phyloP scores from a whole-genome alignment of 164 flowering plant genomes.

The Akebia trifoliata region DNA sequence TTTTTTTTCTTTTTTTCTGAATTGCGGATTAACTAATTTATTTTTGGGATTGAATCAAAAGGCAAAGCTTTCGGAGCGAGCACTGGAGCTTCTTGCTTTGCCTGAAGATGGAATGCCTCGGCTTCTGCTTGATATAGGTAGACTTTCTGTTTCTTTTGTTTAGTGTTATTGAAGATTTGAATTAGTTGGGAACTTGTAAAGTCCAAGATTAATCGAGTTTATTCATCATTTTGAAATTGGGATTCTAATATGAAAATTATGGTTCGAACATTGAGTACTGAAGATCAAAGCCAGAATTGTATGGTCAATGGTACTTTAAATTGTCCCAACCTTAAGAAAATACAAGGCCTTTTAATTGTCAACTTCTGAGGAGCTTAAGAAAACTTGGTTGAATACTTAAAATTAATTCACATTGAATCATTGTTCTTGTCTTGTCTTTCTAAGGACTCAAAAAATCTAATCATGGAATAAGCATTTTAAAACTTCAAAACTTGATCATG shows the following conservation, averaged over 20 bases:
- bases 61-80: slow-evolving; percentile 85
- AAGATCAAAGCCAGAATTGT: not conserved
- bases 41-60: slow-evolving; percentile 7
- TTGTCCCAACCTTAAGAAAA: not conserved
- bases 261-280: too few species aligned
- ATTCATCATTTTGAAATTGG: not conserved
- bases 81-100: slow-evolving; percentile 87
- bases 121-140: slow-evolving; percentile 87
- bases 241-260: too few species aligned
- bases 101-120: slow-evolving; percentile 85
- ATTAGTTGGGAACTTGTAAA: not conserved
- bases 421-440: not conserved
- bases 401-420: not conserved
- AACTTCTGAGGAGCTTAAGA: not conserved
- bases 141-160: not conserved
- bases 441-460: too few species aligned
- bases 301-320: not conserved
- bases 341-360: not conserved
- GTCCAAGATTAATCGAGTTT: not conserved
- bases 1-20: slow-evolving; percentile 1
- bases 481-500: not conserved
- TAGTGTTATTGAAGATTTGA: not conserved
- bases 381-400: not conserved
- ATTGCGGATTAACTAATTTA: not conserved
- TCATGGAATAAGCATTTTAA: too few species aligned